Conservation (phyloP, 1,284 basidiomycete genomes). For the Marasmius sp. region DNA sequence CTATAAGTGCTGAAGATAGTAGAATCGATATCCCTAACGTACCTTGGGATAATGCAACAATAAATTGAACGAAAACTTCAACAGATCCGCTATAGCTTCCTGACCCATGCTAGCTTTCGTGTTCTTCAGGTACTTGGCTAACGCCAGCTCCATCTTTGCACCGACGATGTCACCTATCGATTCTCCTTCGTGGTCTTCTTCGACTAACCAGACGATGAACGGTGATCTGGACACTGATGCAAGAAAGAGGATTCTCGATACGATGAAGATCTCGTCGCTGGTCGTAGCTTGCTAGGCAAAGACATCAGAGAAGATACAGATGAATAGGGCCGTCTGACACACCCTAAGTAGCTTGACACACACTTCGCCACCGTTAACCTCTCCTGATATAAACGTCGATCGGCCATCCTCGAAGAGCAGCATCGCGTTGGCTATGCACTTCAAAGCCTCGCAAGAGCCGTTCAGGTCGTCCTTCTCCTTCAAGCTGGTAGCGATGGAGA, state of each 20-base stretch:
- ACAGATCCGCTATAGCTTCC: constrained; percentile 72
- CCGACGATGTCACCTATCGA: constrained; percentile 60
- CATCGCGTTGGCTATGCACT: constrained; percentile 74
- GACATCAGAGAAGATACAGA: neutral
- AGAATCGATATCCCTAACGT: constrained; percentile 10
- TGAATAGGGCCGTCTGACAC: constrained; percentile 17
- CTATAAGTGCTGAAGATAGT: neutral
- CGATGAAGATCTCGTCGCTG: constrained; percentile 68
- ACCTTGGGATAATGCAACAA: constrained; percentile 69
- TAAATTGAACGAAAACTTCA: constrained; percentile 78
- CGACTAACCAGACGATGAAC: constrained; percentile 59
- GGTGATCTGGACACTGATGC: constrained; percentile 52
- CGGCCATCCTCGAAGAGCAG: constrained; percentile 67
- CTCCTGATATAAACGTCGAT: constrained; percentile 50
- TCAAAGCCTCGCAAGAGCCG: constrained; percentile 65
- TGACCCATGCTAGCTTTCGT: constrained; percentile 46
- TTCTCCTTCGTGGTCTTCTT: constrained; percentile 52
- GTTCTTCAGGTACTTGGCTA: constrained; percentile 43
- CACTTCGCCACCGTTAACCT: constrained; percentile 60
- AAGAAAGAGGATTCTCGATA: constrained; percentile 74
- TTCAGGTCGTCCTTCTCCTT: constrained; percentile 50
- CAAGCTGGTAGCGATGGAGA: constrained; percentile 45
- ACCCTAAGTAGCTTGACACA: constrained; percentile 65
- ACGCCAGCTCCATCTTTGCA: constrained; percentile 52
- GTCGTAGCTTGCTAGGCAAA: constrained; percentile 53